Percentiles rank a stretch among this genome's conserved stretches.
Evolutionary conservation across 371 early-diverging fungal species (phyloP).

Genomic region (Lichtheimia ramosa): DNA sequence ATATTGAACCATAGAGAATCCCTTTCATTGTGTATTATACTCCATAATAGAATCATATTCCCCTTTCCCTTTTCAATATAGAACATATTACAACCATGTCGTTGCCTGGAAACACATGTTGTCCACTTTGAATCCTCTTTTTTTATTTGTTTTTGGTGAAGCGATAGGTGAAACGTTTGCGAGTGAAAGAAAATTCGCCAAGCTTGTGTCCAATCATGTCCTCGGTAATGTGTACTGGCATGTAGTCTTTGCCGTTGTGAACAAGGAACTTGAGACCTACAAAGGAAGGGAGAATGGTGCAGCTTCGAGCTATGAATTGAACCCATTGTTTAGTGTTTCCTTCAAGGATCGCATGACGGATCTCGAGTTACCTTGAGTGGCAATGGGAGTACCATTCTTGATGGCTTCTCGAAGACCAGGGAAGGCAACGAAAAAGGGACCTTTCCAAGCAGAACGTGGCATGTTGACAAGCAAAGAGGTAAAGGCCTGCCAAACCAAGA

Average conservation of each 20-base stretch:
- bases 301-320: conserved; percentile 65
- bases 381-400: conserved; percentile 50
- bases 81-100: not conserved
- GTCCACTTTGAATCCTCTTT: not conserved
- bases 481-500: too few relatives aligned
- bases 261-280: conserved; percentile 91
- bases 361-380: conserved; percentile 45
- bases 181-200: conserved; percentile 92
- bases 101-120: not conserved
- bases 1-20: not conserved
- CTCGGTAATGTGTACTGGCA: conserved; percentile 86
- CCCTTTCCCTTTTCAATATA: too few relatives aligned
- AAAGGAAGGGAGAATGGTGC: conserved; percentile 91
- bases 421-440: conserved; percentile 88
- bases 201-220: conserved; percentile 97
- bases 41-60: too few relatives aligned
- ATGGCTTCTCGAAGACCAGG: conserved; percentile 60
- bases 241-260: conserved; percentile 92
- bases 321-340: too few relatives aligned
- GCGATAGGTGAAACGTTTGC: conserved; percentile 88
- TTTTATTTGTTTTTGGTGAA: conserved; percentile 83
- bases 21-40: too few relatives aligned
- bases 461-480: conserved; percentile 22
- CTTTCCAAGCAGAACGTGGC: conserved; percentile 94
- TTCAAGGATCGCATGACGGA: not conserved